Percentiles rank a stretch among this genome's conserved stretches.
Evolutionary conservation across 2,329 filamentous ascomycete species (phyloP).

Genomic region (Fusarium tuaranense): DNA sequence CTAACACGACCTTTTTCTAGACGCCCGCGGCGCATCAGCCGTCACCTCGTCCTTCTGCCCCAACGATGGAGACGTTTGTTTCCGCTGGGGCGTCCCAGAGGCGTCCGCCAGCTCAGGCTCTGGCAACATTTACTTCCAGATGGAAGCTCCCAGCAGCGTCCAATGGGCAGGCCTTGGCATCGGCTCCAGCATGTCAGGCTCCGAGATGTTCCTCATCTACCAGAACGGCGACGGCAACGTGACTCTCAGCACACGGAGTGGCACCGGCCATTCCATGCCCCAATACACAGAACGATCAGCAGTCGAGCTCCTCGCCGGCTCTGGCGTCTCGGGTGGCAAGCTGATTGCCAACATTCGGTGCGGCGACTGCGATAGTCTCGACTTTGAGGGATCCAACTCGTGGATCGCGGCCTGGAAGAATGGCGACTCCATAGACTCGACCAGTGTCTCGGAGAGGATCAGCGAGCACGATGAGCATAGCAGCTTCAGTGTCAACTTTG

Average conservation of each 20-base stretch:
- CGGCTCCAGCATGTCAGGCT: conserved; percentile 64
- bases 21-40: conserved; percentile 36
- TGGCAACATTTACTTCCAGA: conserved; percentile 71
- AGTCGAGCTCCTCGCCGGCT: conserved; percentile 68
- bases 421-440: conserved; percentile 59
- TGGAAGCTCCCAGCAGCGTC: conserved; percentile 65
- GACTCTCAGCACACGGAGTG: conserved; percentile 69
- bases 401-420: conserved; percentile 69
- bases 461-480: conserved; percentile 58
- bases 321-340: conserved; percentile 62
- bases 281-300: conserved; percentile 55
- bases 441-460: conserved; percentile 55
- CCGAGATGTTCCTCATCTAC: conserved; percentile 74
- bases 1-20: conserved; percentile 32
- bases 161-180: conserved; percentile 70
- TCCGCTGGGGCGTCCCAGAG: conserved; percentile 66
- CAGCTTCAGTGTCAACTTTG: conserved; percentile 62
- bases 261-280: conserved; percentile 61
- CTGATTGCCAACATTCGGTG: conserved; percentile 73
- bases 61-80: conserved; percentile 60
- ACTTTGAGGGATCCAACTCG: conserved; percentile 53
- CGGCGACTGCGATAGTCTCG: conserved; percentile 62
- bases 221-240: conserved; percentile 68
- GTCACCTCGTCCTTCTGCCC: conserved; percentile 56
- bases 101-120: conserved; percentile 59